Evolutionary conservation across 129 eudicot species (phyloP), one percentile per base, ranked within the genome.

Genomic region (Tagetes erecta): DNA sequence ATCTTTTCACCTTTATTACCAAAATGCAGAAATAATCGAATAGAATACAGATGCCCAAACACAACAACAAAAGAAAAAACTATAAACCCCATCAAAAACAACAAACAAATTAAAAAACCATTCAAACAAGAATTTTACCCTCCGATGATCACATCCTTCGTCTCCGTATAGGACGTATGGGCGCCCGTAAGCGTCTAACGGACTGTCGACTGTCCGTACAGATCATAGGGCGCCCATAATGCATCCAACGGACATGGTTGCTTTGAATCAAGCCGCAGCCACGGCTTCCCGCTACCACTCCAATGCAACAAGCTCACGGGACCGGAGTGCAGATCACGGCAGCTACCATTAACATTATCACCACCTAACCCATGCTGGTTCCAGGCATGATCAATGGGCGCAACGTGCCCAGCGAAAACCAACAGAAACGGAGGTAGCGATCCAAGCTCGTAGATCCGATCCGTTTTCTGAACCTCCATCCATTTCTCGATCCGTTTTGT

Each of bases 341-440:
- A 94, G 73, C 97, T 94, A 2, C 98, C 98, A 30, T 70, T 79
- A 1, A 93, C 96, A 57, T 93, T 93, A 67, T 93, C 98, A 8
- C 98, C 98, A 3, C 98, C 98, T 46, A 93, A 70, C 3, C 98
- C 98, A 39, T 93, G 98, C 63, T 93, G 98, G 42, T 93, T 93
- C 98, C 98, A 93, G 76, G 92, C 71, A 27, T 93, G 98, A 68
- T 90, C 97, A 63, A 93, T 93, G 1, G 96, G 96, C 33, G 98
- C 96, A 78, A 94, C 97, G 70, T 85, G 82, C 40, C 98, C 98
- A 12, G 97, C 98, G 38, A 94, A 94, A 0, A 94, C 97, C 55
- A 94, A 81, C n/a, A 94, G 66, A 41, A 84, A 94, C 82, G 98
- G 98, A 4, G 98, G 98, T 62, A 94, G 68, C 1, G 98, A 94